Evolutionary conservation across 495 filamentous ascomycete species (phyloP).

Genomic region (Evansstolkia leycettana): DNA sequence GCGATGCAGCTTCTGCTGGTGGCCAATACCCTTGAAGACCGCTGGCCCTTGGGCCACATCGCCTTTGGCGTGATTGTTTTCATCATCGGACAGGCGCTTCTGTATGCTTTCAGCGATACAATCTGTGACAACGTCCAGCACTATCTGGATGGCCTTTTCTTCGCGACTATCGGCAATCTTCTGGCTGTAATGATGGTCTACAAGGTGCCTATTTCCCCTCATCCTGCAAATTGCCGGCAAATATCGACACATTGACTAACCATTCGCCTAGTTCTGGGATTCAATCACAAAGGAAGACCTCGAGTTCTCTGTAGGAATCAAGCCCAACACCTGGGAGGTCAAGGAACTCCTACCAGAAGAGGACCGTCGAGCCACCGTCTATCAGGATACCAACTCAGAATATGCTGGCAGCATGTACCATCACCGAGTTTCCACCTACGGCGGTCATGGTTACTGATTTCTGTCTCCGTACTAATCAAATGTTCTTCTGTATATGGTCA

Average conservation of each 20-base stretch:
- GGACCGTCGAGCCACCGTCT: conserved; percentile 66
- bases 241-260: no score
- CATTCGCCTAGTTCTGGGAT: conserved; percentile 76
- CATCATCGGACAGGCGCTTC: conserved; percentile 79
- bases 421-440: conserved; percentile 27
- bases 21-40: conserved; percentile 79
- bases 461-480: not conserved
- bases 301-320: conserved; percentile 91
- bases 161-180: conserved; percentile 87
- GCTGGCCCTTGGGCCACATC: conserved; percentile 92
- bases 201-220: conserved; percentile 50
- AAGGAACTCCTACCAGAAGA: conserved; percentile 90
- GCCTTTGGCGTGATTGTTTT: conserved; percentile 88
- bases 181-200: conserved; percentile 99
- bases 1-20: conserved; percentile 81
- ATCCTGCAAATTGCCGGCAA: conserved; percentile 1
- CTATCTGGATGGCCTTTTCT: conserved; percentile 91
- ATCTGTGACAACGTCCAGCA: conserved; percentile 83
- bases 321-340: conserved; percentile 96
- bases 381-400: conserved; percentile 52
- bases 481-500: conserved; percentile 9
- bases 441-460: conserved; percentile 21
- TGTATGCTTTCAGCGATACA: conserved; percentile 77
- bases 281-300: conserved; percentile 98
- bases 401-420: conserved; percentile 49